Percentiles rank a stretch among this genome's conserved stretches.
Evolutionary conservation across 2,329 filamentous ascomycete species (phyloP).

Genomic region (Davidsoniella australis): DNA sequence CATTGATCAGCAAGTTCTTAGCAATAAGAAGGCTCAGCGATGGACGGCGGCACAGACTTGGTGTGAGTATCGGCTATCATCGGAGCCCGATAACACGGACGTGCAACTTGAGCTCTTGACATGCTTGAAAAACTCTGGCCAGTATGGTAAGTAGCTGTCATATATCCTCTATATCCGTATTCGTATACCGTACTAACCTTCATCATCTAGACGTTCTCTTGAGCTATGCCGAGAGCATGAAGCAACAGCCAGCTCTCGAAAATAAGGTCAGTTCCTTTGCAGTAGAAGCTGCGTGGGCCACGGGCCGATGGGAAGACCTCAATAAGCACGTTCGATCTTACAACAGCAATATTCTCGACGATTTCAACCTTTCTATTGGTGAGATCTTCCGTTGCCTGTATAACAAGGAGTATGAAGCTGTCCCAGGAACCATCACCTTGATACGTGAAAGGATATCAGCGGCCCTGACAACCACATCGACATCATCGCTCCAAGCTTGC

Average conservation of each 20-base stretch:
- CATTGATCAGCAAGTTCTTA: constrained; percentile 81
- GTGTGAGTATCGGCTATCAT: constrained; percentile 81
- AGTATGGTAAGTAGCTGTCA: constrained; percentile 48
- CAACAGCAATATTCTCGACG: constrained; percentile 31
- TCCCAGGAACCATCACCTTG: constrained; percentile 32
- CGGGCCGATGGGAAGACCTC: constrained; percentile 62
- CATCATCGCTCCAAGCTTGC: constrained; percentile 64
- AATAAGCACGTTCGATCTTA: constrained; percentile 45
- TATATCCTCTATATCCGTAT: background rate
- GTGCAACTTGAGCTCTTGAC: constrained; percentile 69
- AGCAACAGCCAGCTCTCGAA: constrained; percentile 31
- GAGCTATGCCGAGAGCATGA: constrained; percentile 70
- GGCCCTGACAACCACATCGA: constrained; percentile 59
- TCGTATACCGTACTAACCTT: constrained; percentile 13
- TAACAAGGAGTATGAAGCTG: constrained; percentile 34
- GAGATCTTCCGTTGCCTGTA: constrained; percentile 35
- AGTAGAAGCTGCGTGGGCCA: constrained; percentile 83
- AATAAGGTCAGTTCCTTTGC: constrained; percentile 63
- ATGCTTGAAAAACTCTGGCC: constrained; percentile 87
- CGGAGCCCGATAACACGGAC: constrained; percentile 59
- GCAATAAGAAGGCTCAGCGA: constrained; percentile 79
- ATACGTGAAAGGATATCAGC: constrained; percentile 56
- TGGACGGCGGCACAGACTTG: constrained; percentile 94
- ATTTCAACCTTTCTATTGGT: constrained; percentile 75
- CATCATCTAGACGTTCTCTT: constrained; percentile 53